These are phyloP conservation scores for Populus alba DNA, from an alignment of 345 rosid genomes.

Conservation along the genomic window DNA sequence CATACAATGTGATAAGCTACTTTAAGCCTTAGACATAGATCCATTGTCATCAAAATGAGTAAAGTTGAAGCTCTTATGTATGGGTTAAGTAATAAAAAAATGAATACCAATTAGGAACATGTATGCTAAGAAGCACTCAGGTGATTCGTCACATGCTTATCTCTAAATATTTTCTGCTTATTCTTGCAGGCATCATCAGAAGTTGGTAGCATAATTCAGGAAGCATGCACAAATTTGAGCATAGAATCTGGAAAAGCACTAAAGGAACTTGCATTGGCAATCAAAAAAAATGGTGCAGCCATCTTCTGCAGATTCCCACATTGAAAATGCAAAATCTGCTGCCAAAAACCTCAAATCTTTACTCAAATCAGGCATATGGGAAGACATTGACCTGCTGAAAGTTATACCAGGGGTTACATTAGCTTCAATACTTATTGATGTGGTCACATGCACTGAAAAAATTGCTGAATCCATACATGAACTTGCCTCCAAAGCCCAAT, in stretches of 20 bases:
- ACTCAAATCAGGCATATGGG: conserved; percentile 42
- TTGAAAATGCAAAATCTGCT: conserved; percentile 40
- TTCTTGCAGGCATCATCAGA: conserved; percentile 44
- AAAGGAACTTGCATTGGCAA: conserved; percentile 49
- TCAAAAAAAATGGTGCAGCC: conserved; percentile 48
- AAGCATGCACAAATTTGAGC: conserved; percentile 47
- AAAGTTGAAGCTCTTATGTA: background rate
- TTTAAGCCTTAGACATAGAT: background rate
- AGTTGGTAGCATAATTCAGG: conserved; percentile 34
- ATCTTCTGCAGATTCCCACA: conserved; percentile 36
- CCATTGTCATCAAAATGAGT: background rate
- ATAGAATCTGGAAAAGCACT: conserved; percentile 50
- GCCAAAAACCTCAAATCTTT: conserved; percentile 39
- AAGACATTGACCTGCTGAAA: conserved; percentile 40
- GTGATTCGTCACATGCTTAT: background rate
- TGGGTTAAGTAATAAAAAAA: background rate
- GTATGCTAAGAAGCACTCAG: too few species aligned
- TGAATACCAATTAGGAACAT: background rate
- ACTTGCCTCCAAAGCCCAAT: conserved; percentile 50
- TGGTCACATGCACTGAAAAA: conserved; percentile 44
- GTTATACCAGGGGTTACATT: conserved; percentile 45
- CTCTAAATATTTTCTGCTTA: too few species aligned
- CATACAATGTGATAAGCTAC: background rate
- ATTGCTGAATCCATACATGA: conserved; percentile 55
- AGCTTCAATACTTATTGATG: conserved; percentile 52